Evolutionary conservation across 345 rosid species (phyloP).

Genomic region (Gossypium sturtianum): DNA sequence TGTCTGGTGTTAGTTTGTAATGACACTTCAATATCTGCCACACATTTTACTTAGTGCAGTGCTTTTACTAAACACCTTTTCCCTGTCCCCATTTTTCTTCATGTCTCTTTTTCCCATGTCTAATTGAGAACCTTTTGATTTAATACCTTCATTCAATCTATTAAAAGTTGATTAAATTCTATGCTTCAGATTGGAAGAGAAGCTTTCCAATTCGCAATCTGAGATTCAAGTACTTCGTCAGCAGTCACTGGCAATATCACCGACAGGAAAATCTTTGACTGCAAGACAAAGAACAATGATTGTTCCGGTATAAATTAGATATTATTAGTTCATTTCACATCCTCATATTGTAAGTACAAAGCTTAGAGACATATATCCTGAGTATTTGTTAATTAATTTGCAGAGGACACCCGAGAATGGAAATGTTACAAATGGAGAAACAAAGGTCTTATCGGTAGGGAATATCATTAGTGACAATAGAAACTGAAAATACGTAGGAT

Average conservation of each 20-base stretch:
- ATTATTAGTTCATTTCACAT: not conserved
- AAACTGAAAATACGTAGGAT: not conserved
- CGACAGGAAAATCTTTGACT: constrained; percentile 77
- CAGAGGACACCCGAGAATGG: constrained; percentile 96
- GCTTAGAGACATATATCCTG: constrained; percentile 16
- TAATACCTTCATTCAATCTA: not conserved
- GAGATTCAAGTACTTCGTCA: constrained; percentile 98
- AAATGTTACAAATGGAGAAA: constrained; percentile 61
- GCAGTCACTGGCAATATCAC: constrained; percentile 94
- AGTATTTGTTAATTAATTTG: constrained; percentile 24
- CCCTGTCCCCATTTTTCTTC: not conserved
- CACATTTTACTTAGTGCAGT: not conserved
- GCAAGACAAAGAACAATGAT: constrained; percentile 59
- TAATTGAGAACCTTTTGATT: not conserved
- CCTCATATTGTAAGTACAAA: constrained; percentile 12
- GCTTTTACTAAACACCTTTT: not conserved
- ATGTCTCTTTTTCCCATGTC: not conserved
- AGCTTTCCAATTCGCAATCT: constrained; percentile 89
- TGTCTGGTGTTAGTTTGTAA: not conserved
- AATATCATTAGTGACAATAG: not conserved
- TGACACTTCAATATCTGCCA: not conserved
- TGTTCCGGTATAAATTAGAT: constrained; percentile 54
- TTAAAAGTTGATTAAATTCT: constrained; percentile 17
- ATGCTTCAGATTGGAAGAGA: constrained; percentile 75
- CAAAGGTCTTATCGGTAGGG: constrained; percentile 52